phyloP scores from a whole-genome alignment of 176 grass and related monocot species.

The Leersia perrieri region DNA sequence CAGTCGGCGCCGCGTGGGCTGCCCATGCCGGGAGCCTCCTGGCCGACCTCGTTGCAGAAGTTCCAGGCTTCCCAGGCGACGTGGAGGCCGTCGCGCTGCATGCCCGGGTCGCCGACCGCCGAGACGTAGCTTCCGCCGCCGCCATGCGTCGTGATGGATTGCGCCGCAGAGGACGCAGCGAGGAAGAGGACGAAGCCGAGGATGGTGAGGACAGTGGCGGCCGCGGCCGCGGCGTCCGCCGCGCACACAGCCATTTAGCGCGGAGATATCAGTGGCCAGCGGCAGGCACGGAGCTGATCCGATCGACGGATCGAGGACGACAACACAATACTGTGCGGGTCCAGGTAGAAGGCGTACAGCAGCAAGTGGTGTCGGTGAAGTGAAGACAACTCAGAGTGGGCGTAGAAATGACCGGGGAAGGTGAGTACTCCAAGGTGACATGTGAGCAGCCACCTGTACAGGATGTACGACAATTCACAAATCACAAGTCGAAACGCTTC shows the following conservation, averaged over 20 bases:
- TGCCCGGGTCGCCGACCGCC: slow-evolving; percentile 78
- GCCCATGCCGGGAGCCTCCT: slow-evolving; percentile 73
- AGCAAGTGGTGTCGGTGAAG: not conserved
- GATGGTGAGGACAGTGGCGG: not conserved
- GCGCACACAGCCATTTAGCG: slow-evolving; percentile 1
- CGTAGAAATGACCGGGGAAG: not conserved
- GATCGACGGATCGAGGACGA: not conserved
- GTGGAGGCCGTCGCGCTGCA: slow-evolving; percentile 73
- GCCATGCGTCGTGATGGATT: slow-evolving; percentile 7
- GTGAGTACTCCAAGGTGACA: too few species aligned
- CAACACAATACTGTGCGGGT: not conserved
- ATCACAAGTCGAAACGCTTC: too few species aligned
- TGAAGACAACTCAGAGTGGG: not conserved
- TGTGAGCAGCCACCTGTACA: too few species aligned
- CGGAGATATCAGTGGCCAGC: not conserved
- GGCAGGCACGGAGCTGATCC: not conserved
- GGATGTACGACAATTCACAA: too few species aligned
- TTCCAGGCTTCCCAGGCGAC: slow-evolving; percentile 92
- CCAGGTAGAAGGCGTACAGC: not conserved
- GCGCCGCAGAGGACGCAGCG: not conserved
- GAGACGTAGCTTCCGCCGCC: slow-evolving; percentile 33
- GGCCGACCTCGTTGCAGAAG: slow-evolving; percentile 95
- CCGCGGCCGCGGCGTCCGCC: not conserved
- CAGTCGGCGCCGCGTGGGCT: slow-evolving; percentile 90
- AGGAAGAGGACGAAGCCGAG: not conserved